phyloP scores from a whole-genome alignment of 176 grass and related monocot species.

The Phyllostachys edulis region DNA sequence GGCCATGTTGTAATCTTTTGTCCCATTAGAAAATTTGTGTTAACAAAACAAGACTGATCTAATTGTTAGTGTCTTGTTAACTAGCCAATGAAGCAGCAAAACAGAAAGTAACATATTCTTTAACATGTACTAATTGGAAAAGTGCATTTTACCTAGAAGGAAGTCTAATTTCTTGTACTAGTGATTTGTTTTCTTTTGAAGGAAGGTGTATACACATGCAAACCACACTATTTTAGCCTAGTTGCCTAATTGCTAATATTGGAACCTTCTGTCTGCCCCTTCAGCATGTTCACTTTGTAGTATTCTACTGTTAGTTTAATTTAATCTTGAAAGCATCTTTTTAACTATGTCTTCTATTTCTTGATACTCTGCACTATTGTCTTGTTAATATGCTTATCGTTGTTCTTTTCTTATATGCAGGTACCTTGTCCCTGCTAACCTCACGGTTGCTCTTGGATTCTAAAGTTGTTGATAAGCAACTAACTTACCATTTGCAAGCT shows the following conservation, averaged over 20 bases:
- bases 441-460: no score
- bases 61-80: no score
- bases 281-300: not conserved
- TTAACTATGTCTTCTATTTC: no score
- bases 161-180: not conserved
- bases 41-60: not conserved
- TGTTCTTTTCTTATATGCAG: no score
- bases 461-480: no score
- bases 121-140: not conserved
- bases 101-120: not conserved
- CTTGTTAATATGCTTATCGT: no score
- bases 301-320: not conserved
- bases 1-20: not conserved
- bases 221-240: not conserved
- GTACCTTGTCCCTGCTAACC: no score
- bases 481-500: no score
- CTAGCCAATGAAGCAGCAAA: not conserved
- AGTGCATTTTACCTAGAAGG: not conserved
- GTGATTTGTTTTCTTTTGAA: not conserved
- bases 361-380: no score
- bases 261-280: constrained; percentile 3
- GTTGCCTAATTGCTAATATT: not conserved
- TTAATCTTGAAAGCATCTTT: no score
- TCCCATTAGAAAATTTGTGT: not conserved
- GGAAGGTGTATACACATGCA: not conserved